Evolutionary conservation across 2,329 filamentous ascomycete species (phyloP).

Genomic region (Cladosporium oxysporum): DNA sequence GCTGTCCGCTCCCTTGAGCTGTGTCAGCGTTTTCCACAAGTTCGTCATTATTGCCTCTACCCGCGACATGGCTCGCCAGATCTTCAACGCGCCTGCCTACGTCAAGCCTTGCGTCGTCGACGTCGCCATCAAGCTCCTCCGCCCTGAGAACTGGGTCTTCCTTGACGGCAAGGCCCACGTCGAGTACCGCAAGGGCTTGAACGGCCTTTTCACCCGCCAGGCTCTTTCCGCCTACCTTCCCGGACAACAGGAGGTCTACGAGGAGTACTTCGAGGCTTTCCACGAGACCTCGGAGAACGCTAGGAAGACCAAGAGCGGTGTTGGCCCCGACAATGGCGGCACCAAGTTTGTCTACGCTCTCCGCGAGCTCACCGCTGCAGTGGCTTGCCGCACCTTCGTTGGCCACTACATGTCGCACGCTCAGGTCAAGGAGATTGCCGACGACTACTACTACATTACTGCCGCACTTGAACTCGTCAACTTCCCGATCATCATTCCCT

Average conservation of each 20-base stretch:
- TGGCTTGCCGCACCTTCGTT: slow-evolving; percentile 95
- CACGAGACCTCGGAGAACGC: slow-evolving; percentile 62
- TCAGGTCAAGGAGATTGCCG: slow-evolving; percentile 87
- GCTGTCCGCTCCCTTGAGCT: slow-evolving; percentile 87
- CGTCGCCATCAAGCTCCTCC: slow-evolving; percentile 87
- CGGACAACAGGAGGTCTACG: slow-evolving; percentile 88
- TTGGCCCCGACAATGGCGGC: slow-evolving; percentile 57
- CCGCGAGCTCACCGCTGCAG: slow-evolving; percentile 90
- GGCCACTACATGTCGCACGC: slow-evolving; percentile 92
- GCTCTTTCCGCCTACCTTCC: slow-evolving; percentile 87
- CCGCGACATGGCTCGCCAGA: slow-evolving; percentile 92
- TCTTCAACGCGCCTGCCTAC: slow-evolving; percentile 89
- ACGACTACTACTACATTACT: slow-evolving; percentile 96
- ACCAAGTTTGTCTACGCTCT: slow-evolving; percentile 90
- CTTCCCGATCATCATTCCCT: slow-evolving; percentile 94
- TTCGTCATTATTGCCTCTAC: slow-evolving; percentile 97
- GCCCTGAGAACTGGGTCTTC: slow-evolving; percentile 94
- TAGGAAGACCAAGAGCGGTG: slow-evolving; percentile 41
- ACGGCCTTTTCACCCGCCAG: slow-evolving; percentile 88
- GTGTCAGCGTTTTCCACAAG: slow-evolving; percentile 99
- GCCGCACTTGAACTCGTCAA: slow-evolving; percentile 96
- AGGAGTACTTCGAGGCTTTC: slow-evolving; percentile 80
- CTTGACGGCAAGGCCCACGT: slow-evolving; percentile 92
- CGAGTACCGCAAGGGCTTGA: slow-evolving; percentile 95
- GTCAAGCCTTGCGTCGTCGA: slow-evolving; percentile 98